Evolutionary conservation across 176 grass and related monocot species (phyloP), one percentile per base, ranked within the genome.

Genomic region (Cenchrus fungigraminus): DNA sequence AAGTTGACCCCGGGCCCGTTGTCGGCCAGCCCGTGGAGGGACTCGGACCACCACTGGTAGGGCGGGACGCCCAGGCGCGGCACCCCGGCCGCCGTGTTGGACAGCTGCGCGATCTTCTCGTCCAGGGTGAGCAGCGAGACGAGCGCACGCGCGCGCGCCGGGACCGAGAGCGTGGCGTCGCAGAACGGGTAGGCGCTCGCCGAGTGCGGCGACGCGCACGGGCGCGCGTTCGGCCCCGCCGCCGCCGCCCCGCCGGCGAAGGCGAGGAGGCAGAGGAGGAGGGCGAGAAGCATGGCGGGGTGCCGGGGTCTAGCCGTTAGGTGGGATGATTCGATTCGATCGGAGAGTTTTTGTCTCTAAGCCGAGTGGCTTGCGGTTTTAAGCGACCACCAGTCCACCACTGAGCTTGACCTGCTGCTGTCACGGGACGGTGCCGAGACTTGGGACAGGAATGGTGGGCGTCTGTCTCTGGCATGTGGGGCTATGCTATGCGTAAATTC

Each of bases 11-110:
- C 93, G 17, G 95, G 91, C 8, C 93, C 93, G 75, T 98, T 95
- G 85, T 90, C 44, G 8, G 87, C 85, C 83, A 98, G 55, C 45
- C 97, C 97, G 54, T 98, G 97, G 49, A 98, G 97, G n/a, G 97
- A 91, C 87, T 95, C 97, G 12, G 97, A 95, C 97, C 97, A 95
- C 97, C 96, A 98, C 78, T 98, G 43, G 89, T 82, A 98, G 7
- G 91, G 77, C 46, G 96, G 93, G 16, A 98, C n/a, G 67, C 89
- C 93, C 43, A 98, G 96, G 47, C 93, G 89, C 37, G 93, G 93
- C 16, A 79, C 89, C 9, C 91, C 91, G 28, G 66, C 89, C 32
- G 97, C 91, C 55, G 80, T 81, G 91, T 98, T 94, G 80, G 91
- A 95, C 74, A 95, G 89, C 88, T 98, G 93, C 57, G 87, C 68